These are phyloP conservation scores for Penicillium sp. DNA, from an alignment of 2,329 filamentous ascomycete genomes.

Conservation along the genomic window DNA sequence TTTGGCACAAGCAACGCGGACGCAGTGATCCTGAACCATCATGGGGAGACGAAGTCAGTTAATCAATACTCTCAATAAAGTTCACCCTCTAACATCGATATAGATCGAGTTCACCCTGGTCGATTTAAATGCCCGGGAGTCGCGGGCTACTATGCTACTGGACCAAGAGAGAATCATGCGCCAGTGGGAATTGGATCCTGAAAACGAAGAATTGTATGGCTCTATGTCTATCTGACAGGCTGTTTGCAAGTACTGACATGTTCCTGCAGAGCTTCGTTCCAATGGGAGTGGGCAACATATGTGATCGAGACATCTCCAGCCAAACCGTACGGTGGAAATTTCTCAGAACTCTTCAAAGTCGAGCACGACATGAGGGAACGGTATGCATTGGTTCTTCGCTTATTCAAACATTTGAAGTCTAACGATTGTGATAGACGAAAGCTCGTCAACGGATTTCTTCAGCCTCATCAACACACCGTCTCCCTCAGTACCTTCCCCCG, in stretches of 20 bases:
- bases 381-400: neutral
- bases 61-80: no score
- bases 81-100: no score
- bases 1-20: no score
- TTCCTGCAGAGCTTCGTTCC: conserved; percentile 4
- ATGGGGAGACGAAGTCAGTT: no score
- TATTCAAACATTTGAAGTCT: no score
- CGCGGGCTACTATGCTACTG: conserved; percentile 10
- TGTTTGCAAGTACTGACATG: neutral
- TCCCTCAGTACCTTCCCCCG: conserved; percentile 8
- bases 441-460: conserved; percentile 7
- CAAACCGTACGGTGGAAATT: conserved; percentile 12
- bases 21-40: no score
- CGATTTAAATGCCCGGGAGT: conserved; percentile 1
- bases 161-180: conserved; percentile 9
- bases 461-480: conserved; percentile 5
- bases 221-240: neutral
- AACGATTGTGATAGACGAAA: no score
- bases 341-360: conserved; percentile 10
- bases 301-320: conserved; percentile 14
- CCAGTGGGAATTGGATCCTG: neutral
- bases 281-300: conserved; percentile 13
- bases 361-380: conserved; percentile 16
- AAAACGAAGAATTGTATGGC: conserved; percentile 1
- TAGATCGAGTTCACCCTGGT: conserved; percentile 12